Conservation (phyloP, 768 basidiomycete genomes). For the Boletus sensibilis region DNA sequence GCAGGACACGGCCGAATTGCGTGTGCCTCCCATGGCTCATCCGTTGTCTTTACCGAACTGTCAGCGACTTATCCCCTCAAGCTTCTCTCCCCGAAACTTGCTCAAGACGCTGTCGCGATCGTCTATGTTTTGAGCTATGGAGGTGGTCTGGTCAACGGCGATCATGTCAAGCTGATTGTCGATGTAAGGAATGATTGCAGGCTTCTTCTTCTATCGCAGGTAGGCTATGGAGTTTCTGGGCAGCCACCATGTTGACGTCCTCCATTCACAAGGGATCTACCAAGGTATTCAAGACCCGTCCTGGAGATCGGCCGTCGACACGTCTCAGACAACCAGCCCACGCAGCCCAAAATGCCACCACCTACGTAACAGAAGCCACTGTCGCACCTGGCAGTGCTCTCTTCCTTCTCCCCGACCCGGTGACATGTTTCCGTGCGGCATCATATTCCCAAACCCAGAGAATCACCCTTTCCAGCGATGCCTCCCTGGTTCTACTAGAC, state of each 20-base stretch:
- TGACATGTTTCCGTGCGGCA: slow-evolving; percentile 86
- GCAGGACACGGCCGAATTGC: slow-evolving; percentile 58
- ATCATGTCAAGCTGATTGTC: slow-evolving; percentile 63
- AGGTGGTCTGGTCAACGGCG: slow-evolving; percentile 88
- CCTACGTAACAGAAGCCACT: slow-evolving; percentile 59
- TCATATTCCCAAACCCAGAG: slow-evolving; percentile 82
- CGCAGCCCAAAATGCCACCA: slow-evolving; percentile 39
- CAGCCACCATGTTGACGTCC: slow-evolving; percentile 1
- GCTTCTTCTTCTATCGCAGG: slow-evolving; percentile 85
- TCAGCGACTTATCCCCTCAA: slow-evolving; percentile 86
- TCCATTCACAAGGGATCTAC: slow-evolving; percentile 68
- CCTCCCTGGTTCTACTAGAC: slow-evolving; percentile 77
- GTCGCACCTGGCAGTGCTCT: slow-evolving; percentile 56
- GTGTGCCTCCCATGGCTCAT: slow-evolving; percentile 51
- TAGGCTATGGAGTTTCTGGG: slow-evolving; percentile 31
- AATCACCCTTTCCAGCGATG: slow-evolving; percentile 59
- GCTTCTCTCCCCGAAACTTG: slow-evolving; percentile 69
- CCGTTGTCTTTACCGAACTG: slow-evolving; percentile 67
- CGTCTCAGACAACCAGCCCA: slow-evolving; percentile 21
- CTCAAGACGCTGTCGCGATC: slow-evolving; percentile 52
- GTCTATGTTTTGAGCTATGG: slow-evolving; percentile 87
- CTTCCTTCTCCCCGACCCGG: slow-evolving; percentile 87
- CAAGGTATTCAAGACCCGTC: slow-evolving; percentile 87
- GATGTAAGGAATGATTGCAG: slow-evolving; percentile 54
- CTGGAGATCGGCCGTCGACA: slow-evolving; percentile 56